Conservation (phyloP, 2,329 filamentous ascomycete species). For the Epichloe brachyelytri region DNA sequence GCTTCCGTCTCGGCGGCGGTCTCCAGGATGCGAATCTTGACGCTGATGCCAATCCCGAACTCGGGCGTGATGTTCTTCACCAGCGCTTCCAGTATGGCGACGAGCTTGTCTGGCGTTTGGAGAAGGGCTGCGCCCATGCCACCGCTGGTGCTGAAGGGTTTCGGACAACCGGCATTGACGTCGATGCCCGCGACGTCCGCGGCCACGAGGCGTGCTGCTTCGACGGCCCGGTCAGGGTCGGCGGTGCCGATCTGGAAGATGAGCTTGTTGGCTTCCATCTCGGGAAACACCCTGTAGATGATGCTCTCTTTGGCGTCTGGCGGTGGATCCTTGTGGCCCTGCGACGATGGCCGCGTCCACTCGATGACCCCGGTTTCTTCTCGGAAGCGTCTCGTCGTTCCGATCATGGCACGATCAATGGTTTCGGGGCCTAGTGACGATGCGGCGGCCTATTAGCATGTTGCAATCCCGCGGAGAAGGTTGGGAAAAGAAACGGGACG, state of each 20-base stretch:
- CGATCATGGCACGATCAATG: slow-evolving; percentile 83
- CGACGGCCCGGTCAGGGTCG: slow-evolving; percentile 67
- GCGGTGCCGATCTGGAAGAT: slow-evolving; percentile 92
- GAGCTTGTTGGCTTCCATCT: slow-evolving; percentile 57
- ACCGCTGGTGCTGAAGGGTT: slow-evolving; percentile 84
- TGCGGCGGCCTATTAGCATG: not conserved
- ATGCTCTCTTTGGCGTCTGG: slow-evolving; percentile 48
- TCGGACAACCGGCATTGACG: slow-evolving; percentile 95
- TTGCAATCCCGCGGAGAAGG: not conserved
- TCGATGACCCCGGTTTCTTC: slow-evolving; percentile 67
- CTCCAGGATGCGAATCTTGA: slow-evolving; percentile 86
- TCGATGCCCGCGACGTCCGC: slow-evolving; percentile 87
- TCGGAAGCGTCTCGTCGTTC: slow-evolving; percentile 67
- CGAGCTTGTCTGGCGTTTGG: slow-evolving; percentile 70
- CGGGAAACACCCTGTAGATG: slow-evolving; percentile 75
- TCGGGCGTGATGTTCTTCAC: slow-evolving; percentile 65
- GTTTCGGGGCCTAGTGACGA: slow-evolving; percentile 67
- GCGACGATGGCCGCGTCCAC: slow-evolving; percentile 65
- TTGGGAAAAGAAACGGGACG: not conserved
- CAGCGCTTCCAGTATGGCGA: slow-evolving; percentile 69
- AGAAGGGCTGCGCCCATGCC: slow-evolving; percentile 94
- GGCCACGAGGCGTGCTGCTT: slow-evolving; percentile 74
- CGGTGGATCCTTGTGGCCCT: slow-evolving; percentile 46
- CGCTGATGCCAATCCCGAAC: slow-evolving; percentile 83
- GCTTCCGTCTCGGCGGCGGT: slow-evolving; percentile 61